Evolutionary conservation across 139 green algal genomes (phyloP).

Genomic region (Coelastrella sp.): DNA sequence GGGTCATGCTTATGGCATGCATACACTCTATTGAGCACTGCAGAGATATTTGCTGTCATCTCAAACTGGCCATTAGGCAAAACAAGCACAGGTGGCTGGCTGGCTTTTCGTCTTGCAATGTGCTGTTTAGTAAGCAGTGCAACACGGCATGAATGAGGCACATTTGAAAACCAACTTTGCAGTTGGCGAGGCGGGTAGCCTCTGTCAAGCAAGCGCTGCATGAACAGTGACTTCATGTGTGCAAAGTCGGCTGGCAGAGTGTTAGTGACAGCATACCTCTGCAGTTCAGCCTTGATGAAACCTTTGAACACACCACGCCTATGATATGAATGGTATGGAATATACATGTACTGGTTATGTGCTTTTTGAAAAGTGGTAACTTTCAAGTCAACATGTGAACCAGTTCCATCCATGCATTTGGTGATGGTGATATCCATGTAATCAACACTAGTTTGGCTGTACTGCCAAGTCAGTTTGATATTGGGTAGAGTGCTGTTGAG

Average conservation of each 20-base stretch:
- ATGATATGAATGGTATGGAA: slow-evolving; percentile 10
- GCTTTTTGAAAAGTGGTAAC: neutral
- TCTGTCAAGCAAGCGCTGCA: neutral
- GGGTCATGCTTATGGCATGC: neutral
- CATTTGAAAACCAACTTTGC: neutral
- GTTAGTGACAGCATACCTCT: slow-evolving; percentile 20
- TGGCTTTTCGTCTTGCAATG: neutral
- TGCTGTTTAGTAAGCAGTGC: neutral
- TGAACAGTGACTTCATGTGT: neutral
- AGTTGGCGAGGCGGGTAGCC: neutral
- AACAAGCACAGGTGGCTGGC: neutral
- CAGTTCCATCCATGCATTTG: neutral
- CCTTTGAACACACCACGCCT: neutral
- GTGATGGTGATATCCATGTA: slow-evolving; percentile 28
- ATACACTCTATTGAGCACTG: neutral
- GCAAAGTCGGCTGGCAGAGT: slow-evolving; percentile 1
- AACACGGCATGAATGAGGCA: neutral
- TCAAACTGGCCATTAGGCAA: neutral
- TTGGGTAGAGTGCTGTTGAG: neutral
- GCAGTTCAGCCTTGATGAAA: slow-evolving; percentile 18
- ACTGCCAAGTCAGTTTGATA: neutral
- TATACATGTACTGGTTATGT: slow-evolving; percentile 14
- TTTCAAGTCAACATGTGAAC: neutral
- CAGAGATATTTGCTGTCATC: neutral
- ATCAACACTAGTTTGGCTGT: slow-evolving; percentile 12